Evolutionary conservation across 371 early-diverging fungal species (phyloP), one percentile per base, ranked within the genome.

Genomic region (Mortierella sp.): DNA sequence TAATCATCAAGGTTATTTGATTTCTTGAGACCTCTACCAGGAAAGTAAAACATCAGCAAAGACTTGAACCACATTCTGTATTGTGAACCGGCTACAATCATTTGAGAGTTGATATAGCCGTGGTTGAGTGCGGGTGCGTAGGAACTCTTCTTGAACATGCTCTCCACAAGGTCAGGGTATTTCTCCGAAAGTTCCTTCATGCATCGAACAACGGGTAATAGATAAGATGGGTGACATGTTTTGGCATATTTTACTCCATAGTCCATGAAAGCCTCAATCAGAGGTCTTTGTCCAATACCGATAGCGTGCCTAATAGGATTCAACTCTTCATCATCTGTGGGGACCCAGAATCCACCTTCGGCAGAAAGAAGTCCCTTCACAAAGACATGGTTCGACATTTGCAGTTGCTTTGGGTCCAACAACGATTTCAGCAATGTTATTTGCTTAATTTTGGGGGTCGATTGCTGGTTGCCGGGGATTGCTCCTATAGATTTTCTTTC

Each of bases 231-330:
- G 17, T 79, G 80, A 31, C 70, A 64, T 37, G 55, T 70, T 45
- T 73, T 74, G 29, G 80, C 80, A 19, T 69, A 66, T 40, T 63
- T 34, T 49, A 79, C 63, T 22, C 74, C 73, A 34, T 79, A 79
- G 1, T 79, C 70, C 15, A 79, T 37, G 17, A 79, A 69, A 0
- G 61, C 58, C 10, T 62, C 58, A 10, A 79, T 63, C 22, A 79
- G 40, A 6, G 47, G 35, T 3, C 54, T 59, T 17, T 79, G 63
- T 47, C 61, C 54, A 17, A 55, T 31, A 7, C 66, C 58, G 32
- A 79, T 74, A 5, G 68, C 78, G 2, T 68, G 70, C 43, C 51
- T 45, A 51, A 78, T 73, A 0, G 79, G 79, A 32, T 78, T 78
- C 23, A 73, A 45, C 0, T 43, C 6, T n/a, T 37, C 40, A 19